These are phyloP conservation scores for Aspergillus carbonarius DNA, from an alignment of 2,329 filamentous ascomycete genomes.

Conservation along the genomic window DNA sequence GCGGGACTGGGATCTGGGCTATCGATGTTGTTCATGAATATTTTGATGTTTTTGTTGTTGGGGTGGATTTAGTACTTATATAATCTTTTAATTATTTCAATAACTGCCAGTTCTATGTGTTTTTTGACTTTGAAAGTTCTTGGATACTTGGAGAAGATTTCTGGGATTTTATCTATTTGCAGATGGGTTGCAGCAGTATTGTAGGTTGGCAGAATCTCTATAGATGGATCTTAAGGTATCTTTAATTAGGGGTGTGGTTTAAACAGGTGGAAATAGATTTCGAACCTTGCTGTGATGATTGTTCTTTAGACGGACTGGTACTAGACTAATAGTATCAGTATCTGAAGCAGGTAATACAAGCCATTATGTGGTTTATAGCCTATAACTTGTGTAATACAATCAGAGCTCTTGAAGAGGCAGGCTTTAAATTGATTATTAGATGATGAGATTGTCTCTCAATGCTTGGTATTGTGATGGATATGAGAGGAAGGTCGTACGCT, in stretches of 20 bases:
- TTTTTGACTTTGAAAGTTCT: conserved; percentile 73
- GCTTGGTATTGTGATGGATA: conserved; percentile 67
- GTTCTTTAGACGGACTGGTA: conserved; percentile 55
- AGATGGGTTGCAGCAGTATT: conserved; percentile 76
- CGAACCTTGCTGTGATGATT: conserved; percentile 68
- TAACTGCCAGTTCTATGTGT: conserved; percentile 65
- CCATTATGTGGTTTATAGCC: conserved; percentile 63
- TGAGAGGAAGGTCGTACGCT: conserved; percentile 68
- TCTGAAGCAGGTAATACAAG: conserved; percentile 66
- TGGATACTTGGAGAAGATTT: conserved; percentile 68
- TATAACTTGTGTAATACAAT: conserved; percentile 60
- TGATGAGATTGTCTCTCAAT: conserved; percentile 69
- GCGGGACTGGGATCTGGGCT: conserved; percentile 88
- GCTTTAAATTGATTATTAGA: conserved; percentile 76
- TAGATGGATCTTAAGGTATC: conserved; percentile 66
- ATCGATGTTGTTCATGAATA: conserved; percentile 77
- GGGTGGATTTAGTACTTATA: conserved; percentile 62
- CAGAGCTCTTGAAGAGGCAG: conserved; percentile 64
- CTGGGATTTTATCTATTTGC: conserved; percentile 81
- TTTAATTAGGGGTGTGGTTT: conserved; percentile 73
- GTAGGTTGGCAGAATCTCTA: conserved; percentile 74
- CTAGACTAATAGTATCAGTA: conserved; percentile 69
- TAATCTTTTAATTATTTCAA: conserved; percentile 68
- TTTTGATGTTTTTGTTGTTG: conserved; percentile 58
- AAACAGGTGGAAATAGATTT: conserved; percentile 92